Conservation (phyloP, 78 protist species). For the Dictyostelium brefeldianum region DNA sequence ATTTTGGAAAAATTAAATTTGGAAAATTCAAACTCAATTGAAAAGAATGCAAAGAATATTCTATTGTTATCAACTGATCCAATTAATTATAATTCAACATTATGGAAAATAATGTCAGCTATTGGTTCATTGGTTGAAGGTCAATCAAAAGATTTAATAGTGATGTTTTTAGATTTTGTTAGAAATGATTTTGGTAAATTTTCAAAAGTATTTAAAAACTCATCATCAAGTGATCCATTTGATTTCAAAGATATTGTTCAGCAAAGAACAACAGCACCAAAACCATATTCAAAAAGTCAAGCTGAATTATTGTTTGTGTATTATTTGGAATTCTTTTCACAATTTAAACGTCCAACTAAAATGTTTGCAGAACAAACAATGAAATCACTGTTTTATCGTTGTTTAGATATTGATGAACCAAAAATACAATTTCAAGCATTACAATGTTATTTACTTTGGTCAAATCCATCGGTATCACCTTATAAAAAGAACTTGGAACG, state of each 20-base stretch:
- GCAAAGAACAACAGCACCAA: neutral
- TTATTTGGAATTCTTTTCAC: constrained; percentile 67
- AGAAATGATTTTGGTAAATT: constrained; percentile 6
- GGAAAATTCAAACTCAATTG: neutral
- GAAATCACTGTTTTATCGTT: neutral
- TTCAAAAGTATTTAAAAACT: neutral
- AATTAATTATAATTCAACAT: constrained; percentile 7
- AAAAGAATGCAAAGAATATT: constrained; percentile 30
- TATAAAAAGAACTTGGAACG: constrained; percentile 64
- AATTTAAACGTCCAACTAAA: constrained; percentile 37
- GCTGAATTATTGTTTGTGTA: neutral
- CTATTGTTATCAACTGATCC: constrained; percentile 15
- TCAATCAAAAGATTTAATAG: constrained; percentile 32
- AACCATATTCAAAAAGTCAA: constrained; percentile 30
- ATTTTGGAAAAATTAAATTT: neutral
- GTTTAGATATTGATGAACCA: constrained; percentile 41
- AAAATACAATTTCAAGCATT: constrained; percentile 36
- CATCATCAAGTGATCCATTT: neutral
- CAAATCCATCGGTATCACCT: neutral
- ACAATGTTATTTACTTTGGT: constrained; percentile 41
- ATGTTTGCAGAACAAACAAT: neutral
- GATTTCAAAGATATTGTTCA: neutral
- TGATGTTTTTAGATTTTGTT: constrained; percentile 37
- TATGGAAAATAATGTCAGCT: constrained; percentile 46
- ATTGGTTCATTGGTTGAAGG: constrained; percentile 28